Conservation (phyloP, 345 rosid species). For the Hibiscus mutabilis region DNA sequence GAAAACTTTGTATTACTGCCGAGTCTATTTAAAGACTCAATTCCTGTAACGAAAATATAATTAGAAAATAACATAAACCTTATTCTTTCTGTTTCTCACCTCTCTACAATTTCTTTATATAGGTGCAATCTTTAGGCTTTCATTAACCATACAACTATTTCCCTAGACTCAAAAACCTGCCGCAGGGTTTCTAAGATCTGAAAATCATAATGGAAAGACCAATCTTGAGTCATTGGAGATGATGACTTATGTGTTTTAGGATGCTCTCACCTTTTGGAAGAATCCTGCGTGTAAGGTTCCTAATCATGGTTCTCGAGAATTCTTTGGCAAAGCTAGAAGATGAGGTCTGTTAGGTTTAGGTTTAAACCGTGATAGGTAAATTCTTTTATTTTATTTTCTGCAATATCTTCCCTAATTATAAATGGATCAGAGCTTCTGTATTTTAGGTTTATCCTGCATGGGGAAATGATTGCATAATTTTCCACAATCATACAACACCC, state of each 20-base stretch:
- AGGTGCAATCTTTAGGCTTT: not conserved
- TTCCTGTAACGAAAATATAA: too few species aligned
- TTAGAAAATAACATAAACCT: too few species aligned
- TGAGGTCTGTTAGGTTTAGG: too few species aligned
- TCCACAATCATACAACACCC: not conserved
- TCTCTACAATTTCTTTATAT: not conserved
- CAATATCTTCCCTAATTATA: too few species aligned
- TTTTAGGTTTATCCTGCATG: too few species aligned
- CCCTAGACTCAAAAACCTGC: not conserved
- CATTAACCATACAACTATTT: not conserved
- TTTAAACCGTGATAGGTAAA: too few species aligned
- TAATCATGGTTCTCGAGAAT: not conserved
- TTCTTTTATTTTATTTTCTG: too few species aligned
- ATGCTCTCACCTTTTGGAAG: not conserved
- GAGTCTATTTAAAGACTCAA: too few species aligned
- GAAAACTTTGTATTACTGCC: too few species aligned
- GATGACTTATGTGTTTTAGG: not conserved
- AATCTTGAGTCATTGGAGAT: not conserved
- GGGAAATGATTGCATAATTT: too few species aligned
- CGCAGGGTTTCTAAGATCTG: not conserved
- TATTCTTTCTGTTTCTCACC: too few species aligned
- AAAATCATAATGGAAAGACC: not conserved
- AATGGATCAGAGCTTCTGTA: too few species aligned
- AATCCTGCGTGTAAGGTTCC: not conserved
- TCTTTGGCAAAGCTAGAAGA: not conserved